Base-by-base conservation (phyloP, 2,329 filamentous ascomycete genomes). In the Phialophora chinensis region DNA sequence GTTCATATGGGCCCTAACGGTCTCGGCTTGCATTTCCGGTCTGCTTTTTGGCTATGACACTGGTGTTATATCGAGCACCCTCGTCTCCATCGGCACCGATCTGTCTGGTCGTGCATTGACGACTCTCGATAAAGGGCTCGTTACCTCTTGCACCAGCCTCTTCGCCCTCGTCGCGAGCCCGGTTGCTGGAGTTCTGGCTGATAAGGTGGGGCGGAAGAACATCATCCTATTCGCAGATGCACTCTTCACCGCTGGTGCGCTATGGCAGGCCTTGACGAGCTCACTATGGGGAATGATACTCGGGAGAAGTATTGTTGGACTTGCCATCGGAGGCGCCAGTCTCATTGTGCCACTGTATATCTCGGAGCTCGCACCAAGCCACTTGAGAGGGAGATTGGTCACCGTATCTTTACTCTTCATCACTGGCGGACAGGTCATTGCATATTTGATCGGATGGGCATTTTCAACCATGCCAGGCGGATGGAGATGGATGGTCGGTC, bases 401-500 rank as follows among this genome's bases (percentile, higher is more conserved):
- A 96, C 92, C 0, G 86, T 95, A 63, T 89, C 92, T 66, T 88
- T 90, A 29, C 80, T 97, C 25, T 93, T 96, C 72, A 90, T 97
- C 64, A 97, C 93, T 0, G 82, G 91, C 11, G 94, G 94, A 0
- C 93, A 97, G 79, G 91, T 97, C 1, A 86, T 96, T 23, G 93
- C 94, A 1, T 97, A 97, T 77, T 76, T 96, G 1, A 80, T 93
- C 6, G 94, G 94, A 1, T 97, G 91, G 90, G 77, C 84, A 0
- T 89, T 96, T 62, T 83, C 81, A 55, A 85, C 87, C 5, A 83
- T 85, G 7, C 66, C 72, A 7, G 85, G 84, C 12, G 92, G 90
- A 1, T 98, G 94, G 93, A 84, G 92, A 58, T 96, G 91, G 89
- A 93, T 97, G 86, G 93, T 97, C 0, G 93, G 93, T 0, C 78